A percentile compares a stretch with the other conserved stretches of the same genome.
Evolutionary conservation across 345 rosid genomes (phyloP).

Genomic region (Lenwebbia sp.): DNA sequence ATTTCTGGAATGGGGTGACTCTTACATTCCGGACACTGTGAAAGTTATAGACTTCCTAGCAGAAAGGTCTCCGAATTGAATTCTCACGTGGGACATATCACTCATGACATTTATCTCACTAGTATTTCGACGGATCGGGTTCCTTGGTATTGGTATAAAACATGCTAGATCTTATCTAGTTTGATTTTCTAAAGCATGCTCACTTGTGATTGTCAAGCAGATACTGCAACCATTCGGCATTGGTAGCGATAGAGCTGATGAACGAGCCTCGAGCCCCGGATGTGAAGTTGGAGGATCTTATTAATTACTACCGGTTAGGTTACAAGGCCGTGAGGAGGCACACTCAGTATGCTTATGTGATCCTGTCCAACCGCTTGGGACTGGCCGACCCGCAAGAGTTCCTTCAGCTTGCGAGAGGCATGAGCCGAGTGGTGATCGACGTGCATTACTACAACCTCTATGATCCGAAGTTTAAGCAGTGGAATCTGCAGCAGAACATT

Average conservation of each 20-base stretch:
- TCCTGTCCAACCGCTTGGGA: slow-evolving; percentile 13
- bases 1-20: slow-evolving; percentile 24
- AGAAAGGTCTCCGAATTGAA: background rate
- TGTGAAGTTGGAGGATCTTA: slow-evolving; percentile 7
- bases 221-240: background rate
- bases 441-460: background rate
- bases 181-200: background rate
- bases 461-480: background rate
- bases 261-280: slow-evolving; percentile 23
- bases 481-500: background rate
- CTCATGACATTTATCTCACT: background rate
- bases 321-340: slow-evolving; percentile 23
- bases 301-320: slow-evolving; percentile 17
- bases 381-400: background rate
- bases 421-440: background rate
- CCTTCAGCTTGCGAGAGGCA: background rate
- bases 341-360: slow-evolving; percentile 17
- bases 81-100: background rate
- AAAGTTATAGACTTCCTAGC: slow-evolving; percentile 33
- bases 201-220: background rate
- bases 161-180: background rate
- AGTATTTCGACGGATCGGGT: background rate
- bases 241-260: slow-evolving; percentile 26
- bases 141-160: background rate
- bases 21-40: slow-evolving; percentile 13